phyloP scores from a whole-genome alignment of 2,329 filamentous ascomycete genomes.

The Fusarium pseudonygamai region DNA sequence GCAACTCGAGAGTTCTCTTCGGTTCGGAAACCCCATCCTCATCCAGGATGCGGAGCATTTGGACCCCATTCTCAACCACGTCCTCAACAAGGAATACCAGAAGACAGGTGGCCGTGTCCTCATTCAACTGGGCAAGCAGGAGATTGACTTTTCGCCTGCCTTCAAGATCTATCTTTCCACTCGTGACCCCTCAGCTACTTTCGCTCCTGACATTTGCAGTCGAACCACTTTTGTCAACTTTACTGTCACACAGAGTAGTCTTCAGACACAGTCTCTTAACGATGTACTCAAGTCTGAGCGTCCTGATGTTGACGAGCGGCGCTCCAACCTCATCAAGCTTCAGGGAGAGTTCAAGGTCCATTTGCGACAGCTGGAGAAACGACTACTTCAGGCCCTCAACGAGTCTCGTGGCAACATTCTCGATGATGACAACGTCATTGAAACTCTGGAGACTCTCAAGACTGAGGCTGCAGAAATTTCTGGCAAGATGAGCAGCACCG shows the following conservation, averaged over 20 bases:
- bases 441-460: slow-evolving; percentile 97
- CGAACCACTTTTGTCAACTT: slow-evolving; percentile 99
- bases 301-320: slow-evolving; percentile 94
- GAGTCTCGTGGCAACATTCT: slow-evolving; percentile 98
- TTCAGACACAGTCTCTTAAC: slow-evolving; percentile 97
- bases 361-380: slow-evolving; percentile 93
- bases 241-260: slow-evolving; percentile 97
- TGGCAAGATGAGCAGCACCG: slow-evolving; percentile 93
- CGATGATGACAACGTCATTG: slow-evolving; percentile 97
- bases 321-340: slow-evolving; percentile 97
- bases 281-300: slow-evolving; percentile 97
- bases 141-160: slow-evolving; percentile 97
- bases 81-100: slow-evolving; percentile 99
- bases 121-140: slow-evolving; percentile 97
- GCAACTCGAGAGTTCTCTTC: slow-evolving; percentile 93
- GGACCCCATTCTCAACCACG: slow-evolving; percentile 96
- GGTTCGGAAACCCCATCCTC: slow-evolving; percentile 97
- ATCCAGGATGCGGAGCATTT: slow-evolving; percentile 98
- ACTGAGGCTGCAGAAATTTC: slow-evolving; percentile 97
- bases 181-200: slow-evolving; percentile 92
- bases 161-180: slow-evolving; percentile 97
- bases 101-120: slow-evolving; percentile 97
- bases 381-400: slow-evolving; percentile 92
- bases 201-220: slow-evolving; percentile 97
- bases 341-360: slow-evolving; percentile 99